phyloP scores from a whole-genome alignment of 805 yeast species.

The Naumovozyma baii region DNA sequence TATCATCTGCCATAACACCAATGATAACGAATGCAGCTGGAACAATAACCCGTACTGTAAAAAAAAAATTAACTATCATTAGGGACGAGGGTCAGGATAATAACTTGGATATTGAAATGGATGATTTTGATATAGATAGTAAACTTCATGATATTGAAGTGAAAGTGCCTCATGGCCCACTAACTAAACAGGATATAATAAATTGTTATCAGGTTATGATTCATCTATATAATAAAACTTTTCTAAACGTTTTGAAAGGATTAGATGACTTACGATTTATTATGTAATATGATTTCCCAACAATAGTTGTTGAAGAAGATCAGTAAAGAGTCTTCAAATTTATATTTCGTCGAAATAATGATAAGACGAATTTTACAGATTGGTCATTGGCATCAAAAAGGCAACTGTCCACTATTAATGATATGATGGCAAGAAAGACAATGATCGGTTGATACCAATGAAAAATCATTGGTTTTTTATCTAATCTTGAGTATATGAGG shows the following conservation, averaged over 20 bases:
- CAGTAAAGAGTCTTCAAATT: constrained; percentile 28
- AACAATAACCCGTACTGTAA: background rate
- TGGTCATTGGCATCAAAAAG: constrained; percentile 17
- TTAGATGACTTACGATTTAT: constrained; percentile 31
- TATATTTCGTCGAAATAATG: constrained; percentile 29
- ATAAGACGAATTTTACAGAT: constrained; percentile 25
- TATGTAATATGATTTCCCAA: constrained; percentile 33
- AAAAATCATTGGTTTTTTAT: no score
- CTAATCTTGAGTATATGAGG: no score
- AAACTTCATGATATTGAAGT: constrained; percentile 4
- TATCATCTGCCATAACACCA: no score
- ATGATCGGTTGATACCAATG: constrained; percentile 7
- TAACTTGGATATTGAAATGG: constrained; percentile 2
- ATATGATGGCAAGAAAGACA: constrained; percentile 16
- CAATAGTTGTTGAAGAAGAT: constrained; percentile 24
- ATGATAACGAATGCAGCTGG: background rate
- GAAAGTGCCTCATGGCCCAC: constrained; percentile 23
- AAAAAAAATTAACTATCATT: background rate
- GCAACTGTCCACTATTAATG: constrained; percentile 6
- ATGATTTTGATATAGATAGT: constrained; percentile 2
- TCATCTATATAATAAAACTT: constrained; percentile 31
- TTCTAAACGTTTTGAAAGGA: constrained; percentile 28
- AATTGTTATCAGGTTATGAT: constrained; percentile 31
- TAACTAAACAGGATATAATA: constrained; percentile 28
- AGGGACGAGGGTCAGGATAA: constrained; percentile 2